Base-by-base conservation (phyloP, 805 yeast genomes). In the Ogataea pilisensis region DNA sequence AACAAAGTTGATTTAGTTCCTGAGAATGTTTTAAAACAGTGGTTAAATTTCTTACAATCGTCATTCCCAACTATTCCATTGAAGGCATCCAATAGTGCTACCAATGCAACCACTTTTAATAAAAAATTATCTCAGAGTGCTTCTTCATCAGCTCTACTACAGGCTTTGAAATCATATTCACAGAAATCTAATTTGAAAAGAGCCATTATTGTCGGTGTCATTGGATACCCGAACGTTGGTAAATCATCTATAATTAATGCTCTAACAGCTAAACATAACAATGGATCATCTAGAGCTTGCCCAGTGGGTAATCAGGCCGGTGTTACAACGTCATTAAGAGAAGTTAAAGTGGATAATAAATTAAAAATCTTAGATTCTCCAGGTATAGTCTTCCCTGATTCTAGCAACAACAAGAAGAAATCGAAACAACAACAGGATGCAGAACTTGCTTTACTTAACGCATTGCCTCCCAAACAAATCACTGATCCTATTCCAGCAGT, bases 251-350 rank as follows among this genome's bases (percentile, higher is more conserved):
- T 93, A 43, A 93, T 91, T 58, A 91, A 91, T 64, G 84, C 97
- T 2, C 71, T 91, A 50, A 80, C 88, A 3, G 75, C 86, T 39
- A 81, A 93, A 64, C 95, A 86, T 61, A 82, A 85, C 43, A 81
- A 82, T 44, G 79, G 81, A 42, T 66, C 73, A 41, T 70, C 78
- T 33, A 78, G 76, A 53, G 91, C 90, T 11, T 93, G 98, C 61
- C 97, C 99, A 13, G 95, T 85, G 25, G 99, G 99, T 37, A 95
- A 95, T 59, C 93, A 85, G 67, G 97, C 99, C 3, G 99, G 99
- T 61, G 93, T 93, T 35, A 91, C 99, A 24, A 90, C 96, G 1
- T 71, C 91, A 3, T 69, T 93, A 61, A 79, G 97, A 66, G 95
- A 89, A 63, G 89, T 91, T 44, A 93, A 91, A 67, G 75, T 91